phyloP scores from a whole-genome alignment of 129 eudicot genomes.

The Artemisia argyi region DNA sequence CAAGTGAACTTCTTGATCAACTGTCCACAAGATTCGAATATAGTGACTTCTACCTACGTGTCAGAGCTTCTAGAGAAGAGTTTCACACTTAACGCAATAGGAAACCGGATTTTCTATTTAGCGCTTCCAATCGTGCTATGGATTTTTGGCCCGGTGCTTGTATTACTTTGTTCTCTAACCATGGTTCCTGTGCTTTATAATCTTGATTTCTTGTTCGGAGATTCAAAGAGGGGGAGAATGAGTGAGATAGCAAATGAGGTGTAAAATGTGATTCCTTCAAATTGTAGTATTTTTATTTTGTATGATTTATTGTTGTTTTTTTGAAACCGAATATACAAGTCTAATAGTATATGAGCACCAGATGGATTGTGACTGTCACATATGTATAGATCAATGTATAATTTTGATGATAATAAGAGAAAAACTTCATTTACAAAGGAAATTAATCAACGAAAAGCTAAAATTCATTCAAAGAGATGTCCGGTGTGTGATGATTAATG shows the following conservation, averaged over 20 bases:
- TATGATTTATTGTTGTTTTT: not conserved
- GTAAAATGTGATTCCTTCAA: not conserved
- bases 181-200: constrained; percentile 74
- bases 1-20: constrained; percentile 88
- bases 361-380: not conserved
- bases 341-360: not conserved
- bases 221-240: constrained; percentile 22
- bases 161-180: constrained; percentile 52
- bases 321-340: not conserved
- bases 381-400: too few species aligned
- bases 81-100: constrained; percentile 57
- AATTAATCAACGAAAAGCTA: too few species aligned
- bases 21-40: constrained; percentile 55
- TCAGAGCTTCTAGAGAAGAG: constrained; percentile 74
- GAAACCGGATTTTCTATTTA: constrained; percentile 64
- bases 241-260: constrained; percentile 31
- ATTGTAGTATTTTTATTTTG: not conserved
- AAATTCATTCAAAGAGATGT: too few species aligned
- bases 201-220: constrained; percentile 58
- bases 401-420: too few species aligned
- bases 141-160: constrained; percentile 91
- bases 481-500: too few species aligned
- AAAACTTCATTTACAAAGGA: too few species aligned
- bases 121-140: constrained; percentile 79
- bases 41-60: constrained; percentile 53